These are phyloP conservation scores for Boletus pseudo-olivaceus DNA, from an alignment of 768 basidiomycete genomes.

Conservation along the genomic window DNA sequence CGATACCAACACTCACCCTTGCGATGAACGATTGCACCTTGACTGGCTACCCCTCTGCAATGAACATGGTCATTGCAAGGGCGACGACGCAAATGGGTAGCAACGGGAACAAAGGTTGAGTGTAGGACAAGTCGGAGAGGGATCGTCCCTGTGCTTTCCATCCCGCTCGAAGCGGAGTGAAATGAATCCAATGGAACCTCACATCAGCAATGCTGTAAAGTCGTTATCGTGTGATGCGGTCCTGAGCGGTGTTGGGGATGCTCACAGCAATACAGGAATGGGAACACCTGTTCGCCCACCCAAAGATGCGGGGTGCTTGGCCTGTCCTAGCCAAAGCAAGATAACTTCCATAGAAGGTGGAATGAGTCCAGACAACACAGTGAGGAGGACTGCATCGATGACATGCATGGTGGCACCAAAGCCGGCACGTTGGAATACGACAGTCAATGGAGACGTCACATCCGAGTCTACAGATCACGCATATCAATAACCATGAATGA, in stretches of 20 bases:
- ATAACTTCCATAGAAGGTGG: slow-evolving; percentile 64
- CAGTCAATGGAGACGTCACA: slow-evolving; percentile 59
- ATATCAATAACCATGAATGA: not conserved
- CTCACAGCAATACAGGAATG: slow-evolving; percentile 49
- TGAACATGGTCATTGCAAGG: slow-evolving; percentile 49
- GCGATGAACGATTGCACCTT: slow-evolving; percentile 41
- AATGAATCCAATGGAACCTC: slow-evolving; percentile 55
- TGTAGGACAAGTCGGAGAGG: slow-evolving; percentile 55
- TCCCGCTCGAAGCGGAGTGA: slow-evolving; percentile 58
- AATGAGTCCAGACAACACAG: slow-evolving; percentile 61
- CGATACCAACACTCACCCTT: slow-evolving; percentile 30
- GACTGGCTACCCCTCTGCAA: slow-evolving; percentile 52
- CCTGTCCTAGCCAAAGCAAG: slow-evolving; percentile 61
- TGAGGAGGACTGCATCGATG: slow-evolving; percentile 65
- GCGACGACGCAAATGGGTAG: slow-evolving; percentile 49
- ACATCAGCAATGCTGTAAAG: slow-evolving; percentile 53
- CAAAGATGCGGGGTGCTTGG: slow-evolving; percentile 62
- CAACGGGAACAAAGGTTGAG: slow-evolving; percentile 52
- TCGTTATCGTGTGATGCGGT: not conserved
- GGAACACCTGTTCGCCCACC: slow-evolving; percentile 69
- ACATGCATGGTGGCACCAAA: slow-evolving; percentile 61
- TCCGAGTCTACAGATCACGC: slow-evolving; percentile 35
- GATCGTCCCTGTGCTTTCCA: slow-evolving; percentile 51
- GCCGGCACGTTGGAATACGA: slow-evolving; percentile 59
- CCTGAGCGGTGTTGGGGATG: slow-evolving; percentile 17